Evolutionary conservation across 768 basidiomycete species (phyloP).

Genomic region (Leccinum rimulosum): DNA sequence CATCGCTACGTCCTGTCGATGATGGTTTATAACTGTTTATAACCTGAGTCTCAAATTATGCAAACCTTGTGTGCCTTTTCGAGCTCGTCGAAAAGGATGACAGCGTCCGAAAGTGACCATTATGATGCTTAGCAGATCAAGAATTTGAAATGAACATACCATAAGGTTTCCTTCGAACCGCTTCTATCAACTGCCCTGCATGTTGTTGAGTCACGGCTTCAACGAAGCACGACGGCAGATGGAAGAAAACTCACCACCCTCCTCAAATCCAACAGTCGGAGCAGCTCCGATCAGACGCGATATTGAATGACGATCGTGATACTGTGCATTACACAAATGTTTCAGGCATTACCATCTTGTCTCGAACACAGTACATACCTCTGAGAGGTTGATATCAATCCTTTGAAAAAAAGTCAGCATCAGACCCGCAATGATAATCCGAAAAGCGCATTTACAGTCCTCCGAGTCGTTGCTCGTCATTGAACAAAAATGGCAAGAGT

Average conservation of each 20-base stretch:
- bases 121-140: neutral
- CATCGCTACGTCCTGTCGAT: conserved; percentile 73
- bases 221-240: neutral
- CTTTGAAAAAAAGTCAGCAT: conserved; percentile 34
- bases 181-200: conserved; percentile 59
- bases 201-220: neutral
- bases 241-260: conserved; percentile 50
- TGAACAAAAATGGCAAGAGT: conserved; percentile 88
- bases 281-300: conserved; percentile 90
- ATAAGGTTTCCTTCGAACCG: conserved; percentile 61
- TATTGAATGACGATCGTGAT: conserved; percentile 40
- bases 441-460: conserved; percentile 59
- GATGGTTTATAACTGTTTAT: neutral
- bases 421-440: neutral
- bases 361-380: conserved; percentile 35
- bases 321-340: too few species aligned
- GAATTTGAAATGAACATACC: conserved; percentile 29
- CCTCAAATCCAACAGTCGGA: conserved; percentile 80
- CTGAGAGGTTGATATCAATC: conserved; percentile 95
- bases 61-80: conserved; percentile 65
- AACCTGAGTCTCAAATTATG: neutral
- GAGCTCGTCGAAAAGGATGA: conserved; percentile 64
- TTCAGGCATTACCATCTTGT: too few species aligned
- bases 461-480: conserved; percentile 65
- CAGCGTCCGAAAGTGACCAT: conserved; percentile 35